Conservation (phyloP, 495 filamentous ascomycete species). For the Penicillium pancosmium region DNA sequence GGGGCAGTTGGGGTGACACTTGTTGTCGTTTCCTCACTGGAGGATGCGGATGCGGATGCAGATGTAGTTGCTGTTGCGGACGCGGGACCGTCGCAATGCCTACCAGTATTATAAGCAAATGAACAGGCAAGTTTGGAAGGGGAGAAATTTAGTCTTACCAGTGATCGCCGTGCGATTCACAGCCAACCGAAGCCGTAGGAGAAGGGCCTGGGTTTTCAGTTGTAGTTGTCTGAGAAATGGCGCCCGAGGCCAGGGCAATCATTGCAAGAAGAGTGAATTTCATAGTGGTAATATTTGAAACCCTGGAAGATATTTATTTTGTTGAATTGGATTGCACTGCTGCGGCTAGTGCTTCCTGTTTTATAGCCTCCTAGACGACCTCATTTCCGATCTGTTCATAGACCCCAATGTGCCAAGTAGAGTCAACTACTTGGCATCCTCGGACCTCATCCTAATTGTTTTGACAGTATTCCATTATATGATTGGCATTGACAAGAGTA, state of each 20-base stretch:
- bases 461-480: not conserved
- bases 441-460: not conserved
- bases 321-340: not conserved
- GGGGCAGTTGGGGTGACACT: conserved; percentile 18
- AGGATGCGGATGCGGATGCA: conserved; percentile 7
- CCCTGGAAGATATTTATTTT: not conserved
- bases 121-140: not conserved
- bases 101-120: not conserved
- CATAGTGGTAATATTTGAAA: not conserved
- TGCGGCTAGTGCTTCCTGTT: not conserved
- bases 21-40: not conserved
- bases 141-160: conserved; percentile 21
- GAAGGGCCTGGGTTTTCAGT: conserved; percentile 27
- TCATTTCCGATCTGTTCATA: not conserved
- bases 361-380: not conserved
- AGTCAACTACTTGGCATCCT: not conserved
- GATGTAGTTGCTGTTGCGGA: conserved; percentile 11
- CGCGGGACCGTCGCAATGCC: conserved; percentile 23
- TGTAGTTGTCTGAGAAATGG: conserved; percentile 8
- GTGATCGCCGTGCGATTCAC: conserved; percentile 37
- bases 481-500: not conserved
- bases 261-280: conserved; percentile 18
- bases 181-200: conserved; percentile 34
- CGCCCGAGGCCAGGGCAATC: conserved; percentile 19
- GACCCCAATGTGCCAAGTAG: not conserved